Base-by-base conservation (phyloP, 2,329 filamentous ascomycete genomes). In the Fusarium newnesense region DNA sequence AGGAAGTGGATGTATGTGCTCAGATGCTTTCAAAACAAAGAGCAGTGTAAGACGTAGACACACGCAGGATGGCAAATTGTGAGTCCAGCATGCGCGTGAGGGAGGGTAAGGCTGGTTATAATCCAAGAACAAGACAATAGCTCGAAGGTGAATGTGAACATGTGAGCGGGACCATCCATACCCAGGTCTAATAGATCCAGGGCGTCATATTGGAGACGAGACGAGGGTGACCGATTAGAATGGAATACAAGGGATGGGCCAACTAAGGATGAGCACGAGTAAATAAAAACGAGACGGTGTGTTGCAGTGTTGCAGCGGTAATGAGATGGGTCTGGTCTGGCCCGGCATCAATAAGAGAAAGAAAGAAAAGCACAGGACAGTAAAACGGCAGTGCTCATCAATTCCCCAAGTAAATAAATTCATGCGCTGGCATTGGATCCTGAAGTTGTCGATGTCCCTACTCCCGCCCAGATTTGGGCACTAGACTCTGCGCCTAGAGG, bases 401-500 rank as follows among this genome's bases (percentile, higher is more conserved):
- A 53, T 69, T 71, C 54, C 63, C 68, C 42, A 58, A 58, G 24
- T 69, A 65, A 59, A 59, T 74, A 54, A 40, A 40, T 54, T 54
- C 61, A 76, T 77, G 75, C 75, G 75, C 73, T 77, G 75, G 75
- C 75, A 60, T 53, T 50, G 68, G 54, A 53, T 69, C 60, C 28
- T 44, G 47, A 65, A 37, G 42, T 47, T 43, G 60, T 40, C 34
- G 24, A 54, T 28, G 34, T 39, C 50, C 47, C n/a, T 36, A 52
- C 36, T 34, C 56, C 54, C 28, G 21, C 39, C 40, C 40, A 59
- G 42, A 59, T 59, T 59, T 59, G 54, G 40, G 56, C 56, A 59
- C 56, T 50, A 63, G 44, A 32, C 60, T 46, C 60, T 36, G 28
- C 60, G 39, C 53, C 42, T 44, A 58, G 60, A 62, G 50, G 30